Base-by-base conservation (phyloP, 345 rosid genomes). In the Eucalyptus cladocalyx region DNA sequence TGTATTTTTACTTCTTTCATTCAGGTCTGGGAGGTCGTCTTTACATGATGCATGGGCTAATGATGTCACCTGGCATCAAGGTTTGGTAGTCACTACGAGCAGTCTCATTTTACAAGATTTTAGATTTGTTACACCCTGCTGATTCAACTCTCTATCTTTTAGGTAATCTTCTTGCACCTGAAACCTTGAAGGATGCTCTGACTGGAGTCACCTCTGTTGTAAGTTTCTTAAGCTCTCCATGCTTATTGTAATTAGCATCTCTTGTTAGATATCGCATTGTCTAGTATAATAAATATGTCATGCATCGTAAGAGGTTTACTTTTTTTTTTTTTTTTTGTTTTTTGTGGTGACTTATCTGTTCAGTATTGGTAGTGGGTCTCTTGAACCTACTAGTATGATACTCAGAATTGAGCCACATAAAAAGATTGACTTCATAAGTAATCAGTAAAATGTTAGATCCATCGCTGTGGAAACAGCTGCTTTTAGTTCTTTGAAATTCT, bases 151-250 rank as follows among this genome's bases (percentile, higher is more conserved):
- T n/a, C 51, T 69, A 60, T 51, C 90, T 86, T 23, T 81, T 89
- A 95, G 99, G 99, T 92, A 94, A 95, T 88, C 97, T 98, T 91
- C 94, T 98, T 80, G 93, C 96, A 87, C 94, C 98, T 87, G 97
- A 98, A 90, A 94, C 96, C 58, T 94, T 95, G 96, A 95, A 93
- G 93, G 99, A 97, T 87, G 96, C 98, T 91, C 91, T 98, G 85
- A 91, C 94, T 88, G 99, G 97, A 42, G 99, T 96, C 87, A 94
- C 99, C 86, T 90, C 97, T 89, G 95, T 97, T 93, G 99, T 98
- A 97, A 62, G 97, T 93, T 87, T 87, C 40, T 42, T 86, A 16
- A 76, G 30, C 86, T 87, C 23, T 48, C 65, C 37, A 47, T 87
- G 51, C 43, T 30, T 62, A 37, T 50, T 12, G 40, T 86, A 28